A percentile compares a stretch with the other conserved stretches of the same genome.
Conservation (phyloP, 352 stramenopile genomes). For the Globisporangium viniferum region DNA sequence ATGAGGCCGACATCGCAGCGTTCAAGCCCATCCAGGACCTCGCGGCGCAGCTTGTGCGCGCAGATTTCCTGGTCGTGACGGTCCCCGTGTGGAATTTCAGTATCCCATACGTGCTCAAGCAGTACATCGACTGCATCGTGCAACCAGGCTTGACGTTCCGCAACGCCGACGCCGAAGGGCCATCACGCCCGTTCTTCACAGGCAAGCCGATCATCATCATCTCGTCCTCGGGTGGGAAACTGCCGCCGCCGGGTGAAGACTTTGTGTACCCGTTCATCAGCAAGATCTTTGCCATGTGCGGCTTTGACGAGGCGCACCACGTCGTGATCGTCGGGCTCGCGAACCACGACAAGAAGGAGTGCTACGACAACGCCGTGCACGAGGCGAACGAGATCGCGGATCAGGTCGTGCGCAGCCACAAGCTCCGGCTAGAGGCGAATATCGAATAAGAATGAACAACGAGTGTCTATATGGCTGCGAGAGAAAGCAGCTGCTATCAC, state of each 20-base stretch:
- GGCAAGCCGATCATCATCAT: conserved; percentile 67
- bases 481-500: neutral
- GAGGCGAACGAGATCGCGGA: conserved; percentile 61
- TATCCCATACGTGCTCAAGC: conserved; percentile 76
- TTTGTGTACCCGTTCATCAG: conserved; percentile 69
- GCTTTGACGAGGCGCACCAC: conserved; percentile 62
- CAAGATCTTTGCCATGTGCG: conserved; percentile 78
- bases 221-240: conserved; percentile 69
- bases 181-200: conserved; percentile 55
- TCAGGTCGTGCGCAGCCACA: conserved; percentile 52
- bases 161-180: conserved; percentile 55
- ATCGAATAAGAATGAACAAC: conserved; percentile 3
- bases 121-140: conserved; percentile 82
- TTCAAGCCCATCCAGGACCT: conserved; percentile 65
- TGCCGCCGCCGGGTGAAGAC: conserved; percentile 47
- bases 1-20: conserved; percentile 49
- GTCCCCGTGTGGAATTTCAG: conserved; percentile 79
- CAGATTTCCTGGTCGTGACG: conserved; percentile 77
- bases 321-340: conserved; percentile 62
- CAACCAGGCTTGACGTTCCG: conserved; percentile 68
- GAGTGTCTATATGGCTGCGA: neutral
- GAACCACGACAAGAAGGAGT: conserved; percentile 61
- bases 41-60: conserved; percentile 56
- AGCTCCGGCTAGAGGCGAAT: conserved; percentile 48
- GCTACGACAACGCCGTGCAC: conserved; percentile 49